A percentile compares a stretch with the other conserved stretches of the same genome.
These are phyloP conservation scores for Chalara sp. DNA, from an alignment of 2,329 filamentous ascomycete species.

Conservation along the genomic window DNA sequence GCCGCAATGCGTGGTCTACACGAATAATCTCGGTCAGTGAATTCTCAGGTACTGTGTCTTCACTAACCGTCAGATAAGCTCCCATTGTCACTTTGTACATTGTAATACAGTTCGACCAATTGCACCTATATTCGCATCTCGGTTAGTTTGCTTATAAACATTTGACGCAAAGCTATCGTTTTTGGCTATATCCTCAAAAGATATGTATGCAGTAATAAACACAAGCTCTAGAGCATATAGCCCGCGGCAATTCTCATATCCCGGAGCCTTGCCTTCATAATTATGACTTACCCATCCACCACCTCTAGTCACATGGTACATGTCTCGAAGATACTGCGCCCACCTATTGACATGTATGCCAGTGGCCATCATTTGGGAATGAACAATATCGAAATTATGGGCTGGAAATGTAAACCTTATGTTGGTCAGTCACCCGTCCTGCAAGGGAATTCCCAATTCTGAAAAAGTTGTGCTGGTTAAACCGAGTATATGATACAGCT, in stretches of 20 bases:
- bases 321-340: constrained; percentile 69
- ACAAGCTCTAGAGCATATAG: no score
- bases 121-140: constrained; percentile 39
- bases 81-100: constrained; percentile 80
- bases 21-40: constrained; percentile 1
- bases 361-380: constrained; percentile 41
- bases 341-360: constrained; percentile 48
- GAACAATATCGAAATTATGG: constrained; percentile 74
- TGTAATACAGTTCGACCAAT: constrained; percentile 81
- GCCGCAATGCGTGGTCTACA: constrained; percentile 54
- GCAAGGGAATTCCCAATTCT: not conserved
- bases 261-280: no score
- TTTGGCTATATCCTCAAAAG: no score
- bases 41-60: not conserved
- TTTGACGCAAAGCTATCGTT: no score
- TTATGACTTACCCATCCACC: constrained; percentile 58
- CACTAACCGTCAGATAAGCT: constrained; percentile 56
- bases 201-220: no score
- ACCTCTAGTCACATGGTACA: constrained; percentile 62
- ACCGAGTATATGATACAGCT: no score
- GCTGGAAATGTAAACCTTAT: constrained; percentile 58
- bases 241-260: no score
- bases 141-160: no score
- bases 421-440: not conserved
- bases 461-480: no score